A percentile compares a stretch with the other conserved stretches of the same genome.
phyloP scores from a whole-genome alignment of 2,329 filamentous ascomycete genomes.

The Lithohypha guttulata region DNA sequence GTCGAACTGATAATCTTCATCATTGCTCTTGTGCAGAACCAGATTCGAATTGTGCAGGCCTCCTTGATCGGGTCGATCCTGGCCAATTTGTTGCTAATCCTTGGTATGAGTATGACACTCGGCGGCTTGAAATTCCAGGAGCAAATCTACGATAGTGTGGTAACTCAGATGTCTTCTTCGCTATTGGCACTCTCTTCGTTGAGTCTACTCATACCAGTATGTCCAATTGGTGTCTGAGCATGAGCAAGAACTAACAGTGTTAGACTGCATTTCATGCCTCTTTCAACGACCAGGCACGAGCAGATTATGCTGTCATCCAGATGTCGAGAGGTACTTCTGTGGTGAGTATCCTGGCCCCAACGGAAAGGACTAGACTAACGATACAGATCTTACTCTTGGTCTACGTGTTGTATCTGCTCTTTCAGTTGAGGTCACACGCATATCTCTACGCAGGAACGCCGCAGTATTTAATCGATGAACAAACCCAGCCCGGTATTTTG shows the following conservation, averaged over 20 bases:
- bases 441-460: slow-evolving; percentile 49
- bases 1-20: slow-evolving; percentile 70
- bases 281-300: slow-evolving; percentile 29
- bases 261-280: slow-evolving; percentile 63
- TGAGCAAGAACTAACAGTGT: not conserved
- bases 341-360: not conserved
- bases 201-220: slow-evolving; percentile 65
- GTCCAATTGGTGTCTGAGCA: not conserved
- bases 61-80: slow-evolving; percentile 85
- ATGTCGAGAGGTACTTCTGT: slow-evolving; percentile 45
- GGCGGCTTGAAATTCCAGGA: slow-evolving; percentile 67
- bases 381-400: slow-evolving; percentile 62
- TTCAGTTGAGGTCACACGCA: slow-evolving; percentile 80
- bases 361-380: not conserved
- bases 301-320: slow-evolving; percentile 18
- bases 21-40: slow-evolving; percentile 62
- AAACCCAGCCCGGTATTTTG: slow-evolving; percentile 53
- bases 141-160: slow-evolving; percentile 84
- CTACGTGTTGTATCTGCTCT: slow-evolving; percentile 74
- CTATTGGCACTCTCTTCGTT: slow-evolving; percentile 68
- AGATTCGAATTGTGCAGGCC: slow-evolving; percentile 81
- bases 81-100: slow-evolving; percentile 76
- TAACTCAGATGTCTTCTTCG: slow-evolving; percentile 79
- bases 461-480: slow-evolving; percentile 33
- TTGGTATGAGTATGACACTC: slow-evolving; percentile 88